Evolutionary conservation across 495 filamentous ascomycete genomes (phyloP).

Genomic region (Daldinia caldariorum): DNA sequence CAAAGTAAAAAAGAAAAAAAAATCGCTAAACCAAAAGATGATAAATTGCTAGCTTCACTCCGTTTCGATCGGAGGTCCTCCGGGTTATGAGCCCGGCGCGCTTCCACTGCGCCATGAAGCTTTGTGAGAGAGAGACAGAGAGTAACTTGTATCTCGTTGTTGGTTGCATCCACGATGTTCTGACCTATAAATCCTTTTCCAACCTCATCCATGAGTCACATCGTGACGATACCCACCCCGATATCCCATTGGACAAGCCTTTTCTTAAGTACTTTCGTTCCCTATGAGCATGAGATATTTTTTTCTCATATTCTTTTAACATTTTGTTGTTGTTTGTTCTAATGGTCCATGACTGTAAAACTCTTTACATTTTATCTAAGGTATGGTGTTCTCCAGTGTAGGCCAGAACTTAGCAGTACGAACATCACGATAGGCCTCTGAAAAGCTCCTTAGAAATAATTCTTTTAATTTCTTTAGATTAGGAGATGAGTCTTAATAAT

Average conservation of each 20-base stretch:
- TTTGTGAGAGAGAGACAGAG: constrained; percentile 19
- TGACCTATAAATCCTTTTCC: constrained; percentile 15
- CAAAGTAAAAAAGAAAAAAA: not conserved
- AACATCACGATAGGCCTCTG: no score
- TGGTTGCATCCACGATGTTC: not conserved
- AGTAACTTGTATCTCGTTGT: not conserved
- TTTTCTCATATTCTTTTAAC: not conserved
- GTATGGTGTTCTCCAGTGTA: no score
- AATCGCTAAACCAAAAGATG: no score
- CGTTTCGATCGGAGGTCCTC: constrained; percentile 60
- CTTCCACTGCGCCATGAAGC: constrained; percentile 60
- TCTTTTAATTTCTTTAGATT: no score
- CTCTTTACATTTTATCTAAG: no score
- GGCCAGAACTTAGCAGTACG: no score
- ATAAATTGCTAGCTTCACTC: constrained; percentile 48
- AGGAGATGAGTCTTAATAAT: no score
- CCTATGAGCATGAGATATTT: not conserved
- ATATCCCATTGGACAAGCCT: not conserved
- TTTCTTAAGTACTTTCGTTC: not conserved
- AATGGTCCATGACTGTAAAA: no score
- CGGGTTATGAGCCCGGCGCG: constrained; percentile 61
- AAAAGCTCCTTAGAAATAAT: no score
- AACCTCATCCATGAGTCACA: not conserved
- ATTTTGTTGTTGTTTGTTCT: no score
- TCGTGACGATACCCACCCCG: not conserved